Conservation (phyloP, 305 asterid genomes). For the Fraxinus ornus region DNA sequence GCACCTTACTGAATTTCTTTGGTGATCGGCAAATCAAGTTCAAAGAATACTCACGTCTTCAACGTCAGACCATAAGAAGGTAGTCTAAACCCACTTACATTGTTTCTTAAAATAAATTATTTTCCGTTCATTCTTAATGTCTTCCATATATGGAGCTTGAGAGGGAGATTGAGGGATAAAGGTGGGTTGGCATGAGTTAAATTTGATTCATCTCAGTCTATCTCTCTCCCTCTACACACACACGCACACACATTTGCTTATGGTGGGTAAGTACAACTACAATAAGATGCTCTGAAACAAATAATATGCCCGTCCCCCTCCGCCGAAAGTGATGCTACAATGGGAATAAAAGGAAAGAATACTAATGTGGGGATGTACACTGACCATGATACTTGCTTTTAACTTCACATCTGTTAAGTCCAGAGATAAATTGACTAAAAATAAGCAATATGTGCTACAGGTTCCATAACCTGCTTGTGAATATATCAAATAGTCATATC, state of each 20-base stretch:
- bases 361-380: neutral
- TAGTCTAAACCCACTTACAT: constrained; percentile 16
- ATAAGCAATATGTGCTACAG: neutral
- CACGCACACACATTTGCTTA: too few relatives aligned
- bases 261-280: too few relatives aligned
- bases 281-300: neutral
- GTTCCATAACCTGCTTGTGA: neutral
- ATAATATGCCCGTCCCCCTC: neutral
- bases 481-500: neutral
- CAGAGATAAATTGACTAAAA: neutral
- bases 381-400: neutral
- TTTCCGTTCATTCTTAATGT: neutral
- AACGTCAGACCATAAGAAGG: constrained; percentile 82
- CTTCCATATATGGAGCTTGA: neutral
- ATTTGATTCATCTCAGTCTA: neutral
- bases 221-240: too few relatives aligned
- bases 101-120: neutral
- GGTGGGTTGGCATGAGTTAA: neutral
- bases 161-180: neutral
- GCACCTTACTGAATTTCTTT: constrained; percentile 63
- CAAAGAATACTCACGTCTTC: constrained; percentile 84
- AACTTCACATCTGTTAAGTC: neutral
- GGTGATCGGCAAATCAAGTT: constrained; percentile 54
- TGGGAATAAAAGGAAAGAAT: neutral
- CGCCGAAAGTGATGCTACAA: neutral